Base-by-base conservation (phyloP, 495 filamentous ascomycete species). In the Penicillium psychrofluorescens region DNA sequence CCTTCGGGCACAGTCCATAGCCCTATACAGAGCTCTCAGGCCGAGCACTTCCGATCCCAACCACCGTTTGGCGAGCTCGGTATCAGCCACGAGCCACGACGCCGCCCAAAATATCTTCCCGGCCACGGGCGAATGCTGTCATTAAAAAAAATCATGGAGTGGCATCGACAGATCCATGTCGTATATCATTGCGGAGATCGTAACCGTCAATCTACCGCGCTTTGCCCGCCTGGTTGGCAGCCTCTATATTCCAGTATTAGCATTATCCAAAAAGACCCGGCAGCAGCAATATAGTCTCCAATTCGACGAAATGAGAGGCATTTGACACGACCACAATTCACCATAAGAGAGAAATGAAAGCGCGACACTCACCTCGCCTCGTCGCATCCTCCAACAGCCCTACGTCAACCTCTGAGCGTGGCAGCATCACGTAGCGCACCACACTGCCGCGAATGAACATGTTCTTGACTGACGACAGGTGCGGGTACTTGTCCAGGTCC, bases 391-490 rank as follows among this genome's bases (percentile, higher is more conserved):
- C 92, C 58, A 99, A 66, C 52, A 99, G 64, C 28, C 84, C 85
- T 10, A 89, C 84, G 62, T 98, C 92, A 16, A 98, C 90, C 35
- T 86, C 85, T 28, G 72, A 78, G n/a, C 81, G 78, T 0, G 92
- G 94, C 44, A 98, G 67, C 61, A 97, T 85, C 45, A 98, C 90
- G 60, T 97, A 98, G 48, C 92, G 79, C 44, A 98, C 92, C 28
- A 97, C 92, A 43, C 89, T 95, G 7, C 92, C 92, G 54, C 92
- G 79, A 58, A 97, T 97, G 62, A 98, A 98, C 63, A 97, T 88
- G 59, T 95, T 97, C 72, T 94, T 95, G 44, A 95, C 89, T n/a
- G 90, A 92, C 29, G 79, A 83, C 59, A 98, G 64, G 63, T 97
- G 92, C 15, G 92, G 94, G 57, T 94, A 97, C 61, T 87, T 87